Evolutionary conservation across 768 basidiomycete species (phyloP).

Genomic region (Leccinellum rugosiceps): DNA sequence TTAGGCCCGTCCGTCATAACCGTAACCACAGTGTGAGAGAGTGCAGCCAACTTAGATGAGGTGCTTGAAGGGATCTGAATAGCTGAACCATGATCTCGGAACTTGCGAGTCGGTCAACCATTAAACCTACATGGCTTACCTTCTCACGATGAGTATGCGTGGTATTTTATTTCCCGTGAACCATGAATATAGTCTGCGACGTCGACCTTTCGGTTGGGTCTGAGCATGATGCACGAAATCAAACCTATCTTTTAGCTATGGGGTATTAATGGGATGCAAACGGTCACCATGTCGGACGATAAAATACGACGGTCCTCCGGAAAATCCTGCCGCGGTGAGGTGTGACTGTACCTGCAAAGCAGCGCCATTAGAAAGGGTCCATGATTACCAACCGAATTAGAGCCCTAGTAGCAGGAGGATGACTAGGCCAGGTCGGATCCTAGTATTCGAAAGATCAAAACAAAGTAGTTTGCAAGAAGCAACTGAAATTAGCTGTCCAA

Average conservation of each 20-base stretch:
- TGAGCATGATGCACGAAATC: neutral
- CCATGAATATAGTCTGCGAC: neutral
- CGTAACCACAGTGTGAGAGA: neutral
- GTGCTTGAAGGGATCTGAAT: neutral
- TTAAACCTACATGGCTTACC: neutral
- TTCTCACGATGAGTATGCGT: neutral
- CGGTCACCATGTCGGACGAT: neutral
- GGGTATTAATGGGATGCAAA: neutral
- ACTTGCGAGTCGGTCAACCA: neutral
- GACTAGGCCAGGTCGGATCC: too few species aligned
- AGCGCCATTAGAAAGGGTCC: neutral
- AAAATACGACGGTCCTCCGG: neutral
- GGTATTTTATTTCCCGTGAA: neutral
- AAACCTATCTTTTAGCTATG: neutral
- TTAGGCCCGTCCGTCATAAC: neutral
- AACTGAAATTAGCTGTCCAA: too few species aligned
- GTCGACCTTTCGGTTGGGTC: neutral
- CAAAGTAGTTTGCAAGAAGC: too few species aligned
- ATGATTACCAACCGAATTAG: too few species aligned
- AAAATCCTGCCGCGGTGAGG: neutral
- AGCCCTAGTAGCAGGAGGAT: too few species aligned
- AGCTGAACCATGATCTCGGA: neutral
- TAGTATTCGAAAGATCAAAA: too few species aligned
- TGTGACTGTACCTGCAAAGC: neutral
- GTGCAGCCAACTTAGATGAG: neutral